Percentiles rank a stretch among this genome's conserved stretches.
Evolutionary conservation across 192 early-diverging fungal genomes (phyloP).

Genomic region (Phlyctochytrium bullatum): DNA sequence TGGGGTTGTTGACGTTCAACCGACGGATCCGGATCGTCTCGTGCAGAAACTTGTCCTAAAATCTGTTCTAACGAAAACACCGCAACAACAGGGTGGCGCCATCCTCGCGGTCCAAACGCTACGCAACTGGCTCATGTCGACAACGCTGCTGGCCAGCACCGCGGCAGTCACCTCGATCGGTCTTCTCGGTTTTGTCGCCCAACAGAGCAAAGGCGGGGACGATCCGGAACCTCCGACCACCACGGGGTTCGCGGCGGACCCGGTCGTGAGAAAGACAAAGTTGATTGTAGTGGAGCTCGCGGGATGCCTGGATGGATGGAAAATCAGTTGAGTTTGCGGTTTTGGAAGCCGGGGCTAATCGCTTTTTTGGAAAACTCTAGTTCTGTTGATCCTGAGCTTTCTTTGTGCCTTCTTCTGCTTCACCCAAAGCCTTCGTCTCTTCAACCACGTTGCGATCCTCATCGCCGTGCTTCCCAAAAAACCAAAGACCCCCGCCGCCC

Average conservation of each 20-base stretch:
- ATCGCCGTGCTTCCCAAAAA: background rate
- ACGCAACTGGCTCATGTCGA: conserved; percentile 20
- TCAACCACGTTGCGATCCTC: background rate
- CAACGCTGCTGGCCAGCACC: conserved; percentile 17
- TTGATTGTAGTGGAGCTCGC: background rate
- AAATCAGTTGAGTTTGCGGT: background rate
- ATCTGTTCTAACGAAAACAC: too few species aligned
- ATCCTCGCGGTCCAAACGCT: conserved; percentile 27
- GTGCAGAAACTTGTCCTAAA: too few species aligned
- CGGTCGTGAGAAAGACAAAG: too few species aligned
- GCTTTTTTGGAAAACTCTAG: too few species aligned
- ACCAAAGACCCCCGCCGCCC: too few species aligned
- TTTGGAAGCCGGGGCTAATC: too few species aligned
- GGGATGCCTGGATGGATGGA: background rate
- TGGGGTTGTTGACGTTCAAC: too few species aligned
- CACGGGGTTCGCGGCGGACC: too few species aligned
- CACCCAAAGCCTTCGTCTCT: background rate
- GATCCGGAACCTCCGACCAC: too few species aligned
- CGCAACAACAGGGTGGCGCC: conserved; percentile 16
- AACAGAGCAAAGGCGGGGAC: too few species aligned
- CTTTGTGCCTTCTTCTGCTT: conserved; percentile 2
- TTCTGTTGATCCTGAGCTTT: background rate
- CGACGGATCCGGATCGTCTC: too few species aligned
- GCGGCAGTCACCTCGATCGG: conserved; percentile 4
- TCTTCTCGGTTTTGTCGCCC: conserved; percentile 14